A percentile compares a stretch with the other conserved stretches of the same genome.
phyloP scores from a whole-genome alignment of 2,329 filamentous ascomycete genomes.

The Botrytis fragariae region DNA sequence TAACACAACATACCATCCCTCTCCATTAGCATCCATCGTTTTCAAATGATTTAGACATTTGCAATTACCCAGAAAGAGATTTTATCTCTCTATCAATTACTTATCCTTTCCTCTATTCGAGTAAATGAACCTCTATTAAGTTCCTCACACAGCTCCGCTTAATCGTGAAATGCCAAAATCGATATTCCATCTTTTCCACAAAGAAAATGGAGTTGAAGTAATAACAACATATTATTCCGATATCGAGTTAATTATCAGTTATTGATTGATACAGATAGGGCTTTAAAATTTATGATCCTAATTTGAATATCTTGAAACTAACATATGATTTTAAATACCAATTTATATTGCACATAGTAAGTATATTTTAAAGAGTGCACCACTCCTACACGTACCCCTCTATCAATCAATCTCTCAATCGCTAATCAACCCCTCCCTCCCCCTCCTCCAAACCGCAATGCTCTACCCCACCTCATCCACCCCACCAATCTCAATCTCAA shows the following conservation, averaged over 20 bases:
- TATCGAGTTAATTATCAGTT: neutral
- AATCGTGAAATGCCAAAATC: neutral
- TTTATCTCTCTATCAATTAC: no score
- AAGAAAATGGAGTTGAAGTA: neutral
- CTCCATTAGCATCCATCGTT: neutral
- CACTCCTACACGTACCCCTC: no score
- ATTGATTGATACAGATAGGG: neutral
- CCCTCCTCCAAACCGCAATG: neutral
- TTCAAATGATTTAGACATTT: no score
- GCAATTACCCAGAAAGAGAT: no score
- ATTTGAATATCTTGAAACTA: no score
- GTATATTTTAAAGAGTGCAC: no score
- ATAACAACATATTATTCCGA: neutral
- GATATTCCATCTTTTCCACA: neutral
- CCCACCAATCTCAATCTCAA: neutral
- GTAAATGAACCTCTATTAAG: no score
- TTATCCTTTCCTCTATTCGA: no score
- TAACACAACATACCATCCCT: neutral
- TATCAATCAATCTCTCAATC: neutral
- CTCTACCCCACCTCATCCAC: no score
- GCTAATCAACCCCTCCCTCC: neutral
- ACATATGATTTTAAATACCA: no score
- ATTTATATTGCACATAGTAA: no score
- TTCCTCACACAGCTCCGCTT: neutral
- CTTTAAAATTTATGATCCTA: no score